Evolutionary conservation across 495 filamentous ascomycete species (phyloP), one percentile per base, ranked within the genome.

Genomic region (Penicillium desertorum): DNA sequence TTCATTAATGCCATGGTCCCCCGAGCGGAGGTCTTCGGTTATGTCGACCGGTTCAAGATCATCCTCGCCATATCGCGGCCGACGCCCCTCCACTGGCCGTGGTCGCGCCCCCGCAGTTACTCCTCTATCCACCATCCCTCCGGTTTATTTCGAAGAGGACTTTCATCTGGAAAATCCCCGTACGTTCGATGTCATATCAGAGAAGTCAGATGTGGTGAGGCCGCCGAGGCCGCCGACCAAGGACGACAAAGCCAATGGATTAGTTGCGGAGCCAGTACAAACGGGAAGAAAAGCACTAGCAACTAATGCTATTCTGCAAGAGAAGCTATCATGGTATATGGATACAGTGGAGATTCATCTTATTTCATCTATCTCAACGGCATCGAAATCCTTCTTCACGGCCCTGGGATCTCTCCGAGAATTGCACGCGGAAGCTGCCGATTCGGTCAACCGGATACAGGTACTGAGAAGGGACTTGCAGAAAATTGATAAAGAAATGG

Each of bases 261-360:
- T 78, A 27, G 71, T 78, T 1, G 57, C 74, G 5, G 83, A 81
- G 25, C 87, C 90, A 1, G 69, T 69, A 9, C 64, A 66, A 8
- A 71, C 68, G 12, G 79, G 78, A 30, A 81, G 94, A 43, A 97
- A 96, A 70, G 90, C 89, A 16, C 79, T 98, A 4, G 92, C 95
- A 34, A 96, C 92, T 0, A 99, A 99, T 74, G 94, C 94, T 1
- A 98, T 99, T 45, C 74, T 99, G n/a, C 94, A 99, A 68, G 94
- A 99, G 66, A 99, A 99, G 68, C 79, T 99, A 4, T 97, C 93
- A 2, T 99, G 94, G 94, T 99, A 99, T 64, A 97, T 99, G 94
- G 94, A 99, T 68, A 99, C 95, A 0, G 89, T 99, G 19, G 94
- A 99, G 66, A 90, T 98, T 49, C 94, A 99, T 68, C 80, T 99